These are phyloP conservation scores for Gossypium schwendimanii DNA, from an alignment of 441 rosid genomes.

Conservation along the genomic window DNA sequence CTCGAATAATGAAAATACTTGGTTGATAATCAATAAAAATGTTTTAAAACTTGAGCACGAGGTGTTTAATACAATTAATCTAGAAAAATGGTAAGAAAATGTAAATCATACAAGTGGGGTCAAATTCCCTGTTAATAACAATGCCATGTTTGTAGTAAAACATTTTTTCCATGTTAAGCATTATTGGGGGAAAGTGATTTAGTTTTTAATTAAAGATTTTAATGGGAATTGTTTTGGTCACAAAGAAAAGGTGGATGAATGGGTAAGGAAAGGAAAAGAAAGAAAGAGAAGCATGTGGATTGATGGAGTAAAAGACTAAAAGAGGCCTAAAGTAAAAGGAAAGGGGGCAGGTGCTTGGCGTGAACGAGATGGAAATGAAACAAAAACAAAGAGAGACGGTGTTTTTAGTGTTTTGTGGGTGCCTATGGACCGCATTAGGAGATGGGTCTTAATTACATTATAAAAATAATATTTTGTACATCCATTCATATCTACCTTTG, in stretches of 20 bases:
- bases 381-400: constrained; percentile 2
- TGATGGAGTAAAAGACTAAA: background rate
- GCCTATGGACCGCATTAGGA: constrained; percentile 21
- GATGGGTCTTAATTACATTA: constrained; percentile 9
- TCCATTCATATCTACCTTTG: background rate
- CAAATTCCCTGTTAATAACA: background rate
- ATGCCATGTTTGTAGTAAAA: background rate
- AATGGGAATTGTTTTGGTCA: background rate
- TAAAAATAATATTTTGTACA: background rate
- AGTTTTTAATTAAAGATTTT: background rate
- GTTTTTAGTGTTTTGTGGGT: constrained; percentile 15
- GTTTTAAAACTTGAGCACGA: no score
- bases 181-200: background rate
- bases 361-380: constrained; percentile 29
- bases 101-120: constrained; percentile 13
- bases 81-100: no score
- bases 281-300: constrained; percentile 5
- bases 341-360: constrained; percentile 25
- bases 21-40: no score
- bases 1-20: no score
- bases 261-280: background rate
- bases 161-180: background rate
- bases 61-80: no score
- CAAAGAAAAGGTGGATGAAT: background rate
- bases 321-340: background rate